A percentile compares a stretch with the other conserved stretches of the same genome.
Conservation (phyloP, 139 green algal genomes). For the Yamagishiella unicocca region DNA sequence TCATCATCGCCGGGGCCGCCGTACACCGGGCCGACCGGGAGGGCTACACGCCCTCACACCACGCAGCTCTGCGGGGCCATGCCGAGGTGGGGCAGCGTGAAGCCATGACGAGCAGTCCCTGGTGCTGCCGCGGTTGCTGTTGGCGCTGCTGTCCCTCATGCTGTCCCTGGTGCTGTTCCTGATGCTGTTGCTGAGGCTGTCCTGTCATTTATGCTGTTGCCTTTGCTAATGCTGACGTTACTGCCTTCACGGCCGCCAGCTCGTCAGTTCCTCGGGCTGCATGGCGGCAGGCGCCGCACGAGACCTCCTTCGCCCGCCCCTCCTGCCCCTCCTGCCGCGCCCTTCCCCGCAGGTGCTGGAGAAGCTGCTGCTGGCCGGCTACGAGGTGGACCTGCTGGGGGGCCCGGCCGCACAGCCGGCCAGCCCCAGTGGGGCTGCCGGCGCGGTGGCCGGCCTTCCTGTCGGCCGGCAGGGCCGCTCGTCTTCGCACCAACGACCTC, state of each 20-base stretch:
- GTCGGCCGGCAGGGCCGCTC: too few relatives aligned
- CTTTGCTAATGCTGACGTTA: too few relatives aligned
- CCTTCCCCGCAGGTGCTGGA: constrained; percentile 28
- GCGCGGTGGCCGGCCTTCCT: not conserved
- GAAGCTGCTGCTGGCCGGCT: constrained; percentile 45
- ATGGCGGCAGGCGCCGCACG: too few relatives aligned
- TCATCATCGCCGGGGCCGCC: constrained; percentile 21
- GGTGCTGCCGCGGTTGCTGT: not conserved
- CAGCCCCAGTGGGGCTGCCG: not conserved
- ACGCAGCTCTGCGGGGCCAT: constrained; percentile 42
- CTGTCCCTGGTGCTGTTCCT: too few relatives aligned
- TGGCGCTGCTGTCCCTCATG: too few relatives aligned
- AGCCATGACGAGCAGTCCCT: not conserved
- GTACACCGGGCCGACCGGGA: not conserved
- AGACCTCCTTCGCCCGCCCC: too few relatives aligned
- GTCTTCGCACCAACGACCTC: too few relatives aligned
- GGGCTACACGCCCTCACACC: constrained; percentile 36
- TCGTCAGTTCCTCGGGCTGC: too few relatives aligned
- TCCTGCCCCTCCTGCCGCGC: too few relatives aligned
- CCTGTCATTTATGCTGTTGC: too few relatives aligned
- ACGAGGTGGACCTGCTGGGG: constrained; percentile 21
- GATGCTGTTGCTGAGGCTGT: too few relatives aligned
- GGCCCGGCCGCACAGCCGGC: not conserved
- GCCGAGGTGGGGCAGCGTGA: not conserved
- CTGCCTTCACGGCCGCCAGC: too few relatives aligned